Evolutionary conservation across 148 eudicot species (phyloP).

Genomic region (Diospyros lotus): DNA sequence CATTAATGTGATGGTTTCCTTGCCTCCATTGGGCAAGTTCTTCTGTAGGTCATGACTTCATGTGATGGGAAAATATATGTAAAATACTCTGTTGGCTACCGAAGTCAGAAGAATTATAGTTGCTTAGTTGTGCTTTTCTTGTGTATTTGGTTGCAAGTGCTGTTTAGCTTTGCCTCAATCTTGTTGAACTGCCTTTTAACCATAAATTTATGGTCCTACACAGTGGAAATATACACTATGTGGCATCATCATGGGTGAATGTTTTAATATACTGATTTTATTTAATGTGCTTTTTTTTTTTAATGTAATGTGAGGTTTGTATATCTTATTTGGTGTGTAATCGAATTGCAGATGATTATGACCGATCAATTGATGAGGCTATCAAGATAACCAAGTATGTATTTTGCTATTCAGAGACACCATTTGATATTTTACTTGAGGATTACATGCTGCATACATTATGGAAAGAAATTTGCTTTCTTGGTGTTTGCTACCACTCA

Average conservation of each 20-base stretch:
- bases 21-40: neutral
- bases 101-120: neutral
- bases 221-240: neutral
- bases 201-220: neutral
- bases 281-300: neutral
- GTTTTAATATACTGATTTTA: neutral
- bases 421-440: neutral
- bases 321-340: neutral
- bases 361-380: conserved; percentile 54
- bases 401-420: conserved; percentile 4
- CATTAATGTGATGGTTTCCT: too few relatives aligned
- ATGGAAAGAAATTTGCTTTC: conserved; percentile 5
- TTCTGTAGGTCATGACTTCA: neutral
- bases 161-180: too few relatives aligned
- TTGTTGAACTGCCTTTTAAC: too few relatives aligned
- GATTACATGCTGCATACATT: conserved; percentile 1
- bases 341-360: conserved; percentile 26
- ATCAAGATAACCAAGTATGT: conserved; percentile 84
- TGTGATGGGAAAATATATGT: neutral
- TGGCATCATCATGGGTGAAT: neutral
- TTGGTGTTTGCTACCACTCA: neutral
- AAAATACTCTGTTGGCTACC: neutral
- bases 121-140: neutral
- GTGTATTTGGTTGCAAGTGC: too few relatives aligned
- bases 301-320: neutral